Conservation (phyloP, 371 early-diverging fungal species). For the Mucor piriformis region DNA sequence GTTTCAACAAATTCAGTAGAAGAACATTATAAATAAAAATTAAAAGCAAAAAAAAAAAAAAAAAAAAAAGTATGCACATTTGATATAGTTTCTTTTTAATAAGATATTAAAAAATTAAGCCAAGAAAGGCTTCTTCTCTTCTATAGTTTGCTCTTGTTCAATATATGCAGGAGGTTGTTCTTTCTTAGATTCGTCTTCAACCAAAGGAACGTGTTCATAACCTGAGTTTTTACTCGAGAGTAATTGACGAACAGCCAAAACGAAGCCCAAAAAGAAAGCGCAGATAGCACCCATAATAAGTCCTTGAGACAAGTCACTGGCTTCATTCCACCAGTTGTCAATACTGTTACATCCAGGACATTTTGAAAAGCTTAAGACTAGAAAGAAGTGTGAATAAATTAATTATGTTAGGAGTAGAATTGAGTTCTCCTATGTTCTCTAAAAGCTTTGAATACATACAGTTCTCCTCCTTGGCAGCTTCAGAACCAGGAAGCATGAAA, state of each 20-base stretch:
- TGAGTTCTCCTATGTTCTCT: neutral
- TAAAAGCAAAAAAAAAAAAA: too few species aligned
- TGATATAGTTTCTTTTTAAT: too few species aligned
- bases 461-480: neutral
- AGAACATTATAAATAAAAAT: neutral
- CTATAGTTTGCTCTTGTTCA: slow-evolving; percentile 18
- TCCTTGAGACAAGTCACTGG: slow-evolving; percentile 22
- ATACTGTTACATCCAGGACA: neutral
- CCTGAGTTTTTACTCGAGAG: slow-evolving; percentile 17
- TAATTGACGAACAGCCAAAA: slow-evolving; percentile 34
- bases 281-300: slow-evolving; percentile 32
- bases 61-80: too few species aligned
- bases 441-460: neutral
- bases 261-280: slow-evolving; percentile 32
- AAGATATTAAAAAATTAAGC: slow-evolving; percentile 1
- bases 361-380: neutral
- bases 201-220: slow-evolving; percentile 23
- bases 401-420: neutral
- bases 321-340: slow-evolving; percentile 46
- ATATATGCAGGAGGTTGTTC: slow-evolving; percentile 36
- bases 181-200: slow-evolving; percentile 28
- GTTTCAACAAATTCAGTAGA: neutral
- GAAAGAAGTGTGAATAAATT: neutral
- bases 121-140: slow-evolving; percentile 43
- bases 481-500: slow-evolving; percentile 41